Evolutionary conservation across 768 basidiomycete genomes (phyloP), one percentile per base, ranked within the genome.

Genomic region (Mycena leptocephala): DNA sequence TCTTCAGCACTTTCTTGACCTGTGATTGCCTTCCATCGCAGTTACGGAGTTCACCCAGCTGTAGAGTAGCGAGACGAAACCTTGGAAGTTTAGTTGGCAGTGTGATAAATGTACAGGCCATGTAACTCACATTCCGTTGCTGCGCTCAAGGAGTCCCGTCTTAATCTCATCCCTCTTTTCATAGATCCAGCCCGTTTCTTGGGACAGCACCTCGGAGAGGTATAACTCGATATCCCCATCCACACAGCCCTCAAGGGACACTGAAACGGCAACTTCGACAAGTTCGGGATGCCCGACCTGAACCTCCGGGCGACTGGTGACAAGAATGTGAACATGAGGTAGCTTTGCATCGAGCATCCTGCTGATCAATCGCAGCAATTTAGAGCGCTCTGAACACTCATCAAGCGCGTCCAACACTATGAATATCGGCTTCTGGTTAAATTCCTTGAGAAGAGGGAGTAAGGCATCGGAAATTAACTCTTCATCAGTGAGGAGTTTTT

Each of bases 21-120:
- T 72, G 67, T 0, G 55, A 64, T 39, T 61, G 53, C 35, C 58
- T 76, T 24, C 46, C 30, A 30, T 62, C 67, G 59, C 80, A 82
- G 5, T 66, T 33, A 5, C 63, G 63, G 5, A 83, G 68, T 48
- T 72, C 59, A 22, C 70, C 74, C 22, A 83, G 35, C 51, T 83
- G 82, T 37, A 76, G 82, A 5, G 69, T 16, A 24, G 81, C 79
- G 74, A 79, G 82, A 4, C 78, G 76, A 70, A 81, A 83, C 74
- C 83, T 83, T 32, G n/a, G 14, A 37, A 28, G 37, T 22, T 37
- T 61, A 39, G 9, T 20, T 10, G 56, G 59, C 51, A 65, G 63
- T 61, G 73, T 58, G 51, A n/a, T n/a, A n/a, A n/a, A n/a, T n/a
- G n/a, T n/a, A n/a, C n/a, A n/a, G n/a, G n/a, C n/a, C n/a, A n/a